Base-by-base conservation (phyloP, 441 rosid genomes). In the Mallotus repandus region DNA sequence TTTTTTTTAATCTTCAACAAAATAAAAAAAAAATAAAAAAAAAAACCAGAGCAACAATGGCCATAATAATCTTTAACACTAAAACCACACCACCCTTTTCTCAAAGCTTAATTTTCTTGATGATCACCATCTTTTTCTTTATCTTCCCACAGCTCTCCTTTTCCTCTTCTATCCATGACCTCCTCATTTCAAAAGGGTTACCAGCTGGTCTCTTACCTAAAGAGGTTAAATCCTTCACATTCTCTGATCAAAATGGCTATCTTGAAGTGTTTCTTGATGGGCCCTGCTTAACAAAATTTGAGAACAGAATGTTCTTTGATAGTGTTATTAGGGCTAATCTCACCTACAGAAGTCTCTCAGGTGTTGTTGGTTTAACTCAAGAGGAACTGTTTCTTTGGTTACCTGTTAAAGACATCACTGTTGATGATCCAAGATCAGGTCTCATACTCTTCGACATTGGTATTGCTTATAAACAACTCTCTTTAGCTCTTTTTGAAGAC, bases 341-440 rank as follows among this genome's bases (percentile, higher is more conserved):
- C 54, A 89, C 87, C 63, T 91, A 88, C 73, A 87, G 98, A 29
- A 91, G 93, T 32, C 86, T 93, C 21, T 59, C 82, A 52, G 97
- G 94, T 2, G 84, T 93, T 35, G 81, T 89, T 75, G 98, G 98
- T 13, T 80, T 93, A 46, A 67, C 85, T 43, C 97, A 93, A 74
- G 90, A 91, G 82, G 98, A 93, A 82, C 87, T 93, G 25, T 93
- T 93, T 63, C 85, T 93, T 52, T 93, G 98, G 98, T 78, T 93
- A n/a, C 97, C 97, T 0, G 91, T 93, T 11, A 89, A 86, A 75
- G 95, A 89, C 67, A 93, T 93, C 70, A 85, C 80, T 41, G 95
- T 89, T n/a, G 86, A 80, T 65, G 94, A 91, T 76, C 90, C 95
- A 32, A 82, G 82, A 48, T 91, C 98, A 69, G 98, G 98, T 38